Conservation (phyloP, 768 basidiomycete genomes). For the Phylloporus sp. region DNA sequence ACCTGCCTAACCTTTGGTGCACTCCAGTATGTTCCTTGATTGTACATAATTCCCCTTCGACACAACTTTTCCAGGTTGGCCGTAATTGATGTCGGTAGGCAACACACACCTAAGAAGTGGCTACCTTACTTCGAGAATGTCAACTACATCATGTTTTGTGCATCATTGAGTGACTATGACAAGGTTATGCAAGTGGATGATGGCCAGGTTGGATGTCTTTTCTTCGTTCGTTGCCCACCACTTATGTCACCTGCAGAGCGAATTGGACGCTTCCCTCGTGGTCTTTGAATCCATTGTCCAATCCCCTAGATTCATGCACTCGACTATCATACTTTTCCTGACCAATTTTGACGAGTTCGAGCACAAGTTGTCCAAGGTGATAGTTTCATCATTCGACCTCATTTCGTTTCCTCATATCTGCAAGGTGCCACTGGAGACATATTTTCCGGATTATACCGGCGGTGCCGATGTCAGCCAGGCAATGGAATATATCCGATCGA, state of each 20-base stretch:
- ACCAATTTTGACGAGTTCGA: neutral
- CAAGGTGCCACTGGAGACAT: neutral
- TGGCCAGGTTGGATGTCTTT: neutral
- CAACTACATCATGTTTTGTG: neutral
- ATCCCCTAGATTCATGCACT: neutral
- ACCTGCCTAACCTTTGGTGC: neutral
- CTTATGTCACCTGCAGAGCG: neutral
- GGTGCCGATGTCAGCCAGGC: neutral
- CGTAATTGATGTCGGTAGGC: neutral
- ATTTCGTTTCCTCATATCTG: neutral
- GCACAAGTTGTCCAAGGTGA: conserved; percentile 2
- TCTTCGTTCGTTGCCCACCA: neutral
- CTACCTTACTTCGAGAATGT: neutral
- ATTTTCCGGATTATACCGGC: neutral
- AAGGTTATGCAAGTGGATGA: neutral
- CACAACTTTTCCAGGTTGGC: neutral
- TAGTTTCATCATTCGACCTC: neutral
- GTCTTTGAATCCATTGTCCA: neutral
- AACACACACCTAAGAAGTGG: neutral
- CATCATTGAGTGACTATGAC: neutral
- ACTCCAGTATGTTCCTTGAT: neutral
- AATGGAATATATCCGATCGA: neutral
- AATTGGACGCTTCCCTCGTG: neutral
- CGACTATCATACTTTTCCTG: neutral
- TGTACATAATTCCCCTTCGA: neutral